Evolutionary conservation across 2,329 filamentous ascomycete genomes (phyloP), one percentile per base, ranked within the genome.

Genomic region (Aspergillus alliaceus): DNA sequence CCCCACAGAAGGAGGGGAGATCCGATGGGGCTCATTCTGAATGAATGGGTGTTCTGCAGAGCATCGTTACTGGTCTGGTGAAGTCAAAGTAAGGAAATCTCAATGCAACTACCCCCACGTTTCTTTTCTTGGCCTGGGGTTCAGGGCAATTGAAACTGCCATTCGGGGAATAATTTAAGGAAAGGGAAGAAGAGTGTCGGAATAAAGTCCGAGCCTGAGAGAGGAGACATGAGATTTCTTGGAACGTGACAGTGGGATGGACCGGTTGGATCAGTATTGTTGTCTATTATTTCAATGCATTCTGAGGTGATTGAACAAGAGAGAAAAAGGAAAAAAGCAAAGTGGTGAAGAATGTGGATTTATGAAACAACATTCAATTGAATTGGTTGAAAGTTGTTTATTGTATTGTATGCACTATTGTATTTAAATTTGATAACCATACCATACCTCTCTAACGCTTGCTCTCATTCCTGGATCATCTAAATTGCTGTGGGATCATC

Each of bases 1-100:
- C 54, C 54, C 54, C 54, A 56, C 54, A 56, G 49, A 52, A 53
- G 48, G 49, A 56, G 54, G 54, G 54, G 29, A 27, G 54, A 56
- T 42, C 35, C 37, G 14, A 47, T 22, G 35, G 48, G 40, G 35
- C 22, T 25, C 32, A 47, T 42, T 35, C 37, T 35, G 27, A 29
- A 29, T 29, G 27, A 29, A 29, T 37, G 20, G 49, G 40, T 44
- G 14, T 6, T 25, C 32, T 50, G 39, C 24, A 39, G n/a, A 15
- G 20, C 4, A 27, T 27, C 18, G 5, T 40, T 22, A 40, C 8
- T 22, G 37, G 37, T 40, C 18, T 5, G 18, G 22, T 40, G 29
- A 48, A 32, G 44, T 32, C 6, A 34, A 48, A 24, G 27, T 14
- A 48, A 32, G 44, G 29, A 15, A 32, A 12, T 32, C 44, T 14